These are phyloP conservation scores for Hawksworthiomyces lignivorus DNA, from an alignment of 2,329 filamentous ascomycete species.

Conservation along the genomic window DNA sequence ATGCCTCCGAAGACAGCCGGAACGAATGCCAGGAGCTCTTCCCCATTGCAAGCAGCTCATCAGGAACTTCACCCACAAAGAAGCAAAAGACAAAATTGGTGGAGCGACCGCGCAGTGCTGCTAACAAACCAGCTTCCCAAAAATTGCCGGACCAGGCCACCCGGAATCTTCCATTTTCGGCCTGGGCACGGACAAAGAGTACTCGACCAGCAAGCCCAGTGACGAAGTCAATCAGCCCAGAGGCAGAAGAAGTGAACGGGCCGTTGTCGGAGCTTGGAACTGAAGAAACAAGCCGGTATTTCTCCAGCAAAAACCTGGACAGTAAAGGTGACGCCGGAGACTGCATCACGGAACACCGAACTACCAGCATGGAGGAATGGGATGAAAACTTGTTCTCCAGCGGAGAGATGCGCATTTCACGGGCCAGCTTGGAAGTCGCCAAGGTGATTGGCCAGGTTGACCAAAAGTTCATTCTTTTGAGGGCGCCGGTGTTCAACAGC, in stretches of 20 bases:
- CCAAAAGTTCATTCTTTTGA: conserved; percentile 76
- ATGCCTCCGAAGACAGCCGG: too few relatives aligned
- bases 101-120: background rate
- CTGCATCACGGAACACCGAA: too few relatives aligned
- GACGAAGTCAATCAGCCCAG: too few relatives aligned
- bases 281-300: too few relatives aligned
- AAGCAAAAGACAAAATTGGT: background rate
- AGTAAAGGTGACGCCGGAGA: too few relatives aligned
- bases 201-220: too few relatives aligned
- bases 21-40: too few relatives aligned
- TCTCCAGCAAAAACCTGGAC: too few relatives aligned
- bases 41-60: background rate
- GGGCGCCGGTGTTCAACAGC: conserved; percentile 30
- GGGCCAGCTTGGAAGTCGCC: conserved; percentile 49
- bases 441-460: conserved; percentile 77
- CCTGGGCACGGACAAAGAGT: conserved; percentile 11
- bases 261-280: too few relatives aligned
- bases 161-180: conserved; percentile 3
- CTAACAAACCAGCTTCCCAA: background rate
- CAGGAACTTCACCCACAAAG: background rate
- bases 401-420: conserved; percentile 44
- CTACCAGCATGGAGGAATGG: background rate
- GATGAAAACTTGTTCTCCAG: background rate
- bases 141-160: too few relatives aligned
- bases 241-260: too few relatives aligned